Base-by-base conservation (phyloP, 2,329 filamentous ascomycete species). In the Colletotrichum plurivorum region DNA sequence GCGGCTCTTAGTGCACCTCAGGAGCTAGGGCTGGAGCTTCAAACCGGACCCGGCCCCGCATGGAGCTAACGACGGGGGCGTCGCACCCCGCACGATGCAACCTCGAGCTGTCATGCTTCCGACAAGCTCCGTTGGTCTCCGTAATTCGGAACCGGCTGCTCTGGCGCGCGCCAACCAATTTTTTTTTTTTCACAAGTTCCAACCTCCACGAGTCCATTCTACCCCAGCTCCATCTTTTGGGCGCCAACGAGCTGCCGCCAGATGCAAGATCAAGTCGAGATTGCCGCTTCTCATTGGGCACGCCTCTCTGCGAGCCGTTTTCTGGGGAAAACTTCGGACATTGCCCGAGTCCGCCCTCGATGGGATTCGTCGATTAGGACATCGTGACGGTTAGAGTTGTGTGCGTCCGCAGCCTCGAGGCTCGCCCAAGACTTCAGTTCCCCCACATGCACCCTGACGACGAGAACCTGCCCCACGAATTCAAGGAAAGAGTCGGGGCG, bases 31-130 rank as follows among this genome's bases (percentile, higher is more conserved):
- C 36, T 52, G 16, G 59, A 56, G 52, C 60, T 39, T 39, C 51
- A 49, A 54, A 59, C 46, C 49, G 45, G 18, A 61, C 36, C 61
- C 48, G 56, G 62, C 67, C 67, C 67, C 67, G 62, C 62, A 69
- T 69, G 56, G 25, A 67, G 67, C 67, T 67, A 69, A 46, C 16
- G 55, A 66, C 36, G 49, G 56, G 54, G 66, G 51, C 55, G 39
- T 69, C 31, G 39, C 55, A 56, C 67, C 67, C 66, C 67, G 62
- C 67, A 67, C 67, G 36, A 69, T 61, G 67, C 67, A 69, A 61
- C 62, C 45, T 61, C 25, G 51, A 56, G 25, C 25, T 57, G 55
- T 69, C 67, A 60, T 36, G 62, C 55, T 69, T 69, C 67, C 67
- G 67, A 69, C 55, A 66, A 63, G 59, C 65, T 69, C 62, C 66